Evolutionary conservation across 2,329 filamentous ascomycete genomes (phyloP), one percentile per base, ranked within the genome.

Genomic region (Cordyceps militaris): DNA sequence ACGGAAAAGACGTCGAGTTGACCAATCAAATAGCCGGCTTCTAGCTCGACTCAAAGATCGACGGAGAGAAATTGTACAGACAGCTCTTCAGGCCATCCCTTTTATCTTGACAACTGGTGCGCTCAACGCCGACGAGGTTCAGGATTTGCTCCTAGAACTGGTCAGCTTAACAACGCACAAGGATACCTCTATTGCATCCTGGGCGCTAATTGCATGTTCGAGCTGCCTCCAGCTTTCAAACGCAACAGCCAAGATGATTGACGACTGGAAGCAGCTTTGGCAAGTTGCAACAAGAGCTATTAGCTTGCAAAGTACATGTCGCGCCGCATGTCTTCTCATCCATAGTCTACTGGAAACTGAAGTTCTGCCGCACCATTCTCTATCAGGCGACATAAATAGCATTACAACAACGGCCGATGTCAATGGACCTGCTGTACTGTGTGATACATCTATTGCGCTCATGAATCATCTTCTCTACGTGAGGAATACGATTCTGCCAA

Each of bases 131-230:
- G 79, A 85, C 32, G 80, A 83, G 11, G 72, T 87, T 26, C 70
- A 73, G 5, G 75, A 78, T 0, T 68, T 87, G 4, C 67, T 94
- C 3, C 76, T 79, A 9, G 79, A 81, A 44, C 72, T 95, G 16
- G 73, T 78, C 16, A 70, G 74, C 11, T 77, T 80, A 55, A 82
- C 88, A 44, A 78, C 82, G 10, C 88, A 94, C 66, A 92, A 96
- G 65, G 85, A 87, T 63, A 73, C 74, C 14, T 70, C 72, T 9
- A 75, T 86, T 42, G 82, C 86, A 8, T 89, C 86, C 0, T 99
- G 94, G 94, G 87, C 91, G 19, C 84, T 96, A 76, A 70, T 97
- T 54, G 87, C 86, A n/a, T 83, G 91, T 67, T 79, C 89, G 61
- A 89, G 49, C 75, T 58, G 73, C 56, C 75, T 69, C 66, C 11